Percentiles rank a stretch among this genome's conserved stretches.
These are phyloP conservation scores for Coriolopsis trogii DNA, from an alignment of 1,284 basidiomycete genomes.

Conservation along the genomic window DNA sequence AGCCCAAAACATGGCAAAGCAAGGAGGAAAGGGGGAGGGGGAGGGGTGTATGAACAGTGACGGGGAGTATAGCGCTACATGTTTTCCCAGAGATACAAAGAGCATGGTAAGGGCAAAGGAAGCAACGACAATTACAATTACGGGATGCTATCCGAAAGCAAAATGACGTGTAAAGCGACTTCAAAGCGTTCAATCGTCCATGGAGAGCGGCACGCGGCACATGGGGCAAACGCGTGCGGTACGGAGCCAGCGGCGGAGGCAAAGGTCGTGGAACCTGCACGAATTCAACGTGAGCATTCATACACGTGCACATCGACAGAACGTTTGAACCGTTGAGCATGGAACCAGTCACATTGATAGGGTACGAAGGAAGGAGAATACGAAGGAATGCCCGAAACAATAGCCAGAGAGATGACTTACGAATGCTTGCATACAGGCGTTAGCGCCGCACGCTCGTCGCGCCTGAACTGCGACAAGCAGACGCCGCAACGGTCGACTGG, in stretches of 20 bases:
- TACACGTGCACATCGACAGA: background rate
- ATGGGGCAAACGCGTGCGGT: conserved; percentile 56
- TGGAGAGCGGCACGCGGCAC: conserved; percentile 37
- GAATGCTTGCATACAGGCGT: conserved; percentile 72
- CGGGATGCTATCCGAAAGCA: background rate
- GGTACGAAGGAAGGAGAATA: background rate
- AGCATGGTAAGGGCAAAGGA: background rate
- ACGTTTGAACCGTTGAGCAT: background rate
- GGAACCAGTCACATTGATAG: background rate
- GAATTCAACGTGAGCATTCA: background rate
- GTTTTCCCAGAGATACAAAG: conserved; percentile 8
- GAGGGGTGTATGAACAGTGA: no score
- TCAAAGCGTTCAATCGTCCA: conserved; percentile 20
- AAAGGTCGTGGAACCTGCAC: conserved; percentile 56
- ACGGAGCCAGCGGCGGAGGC: conserved; percentile 57
- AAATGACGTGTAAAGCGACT: background rate
- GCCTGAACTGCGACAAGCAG: conserved; percentile 78
- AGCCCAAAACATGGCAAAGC: no score
- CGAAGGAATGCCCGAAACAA: no score
- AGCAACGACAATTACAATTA: background rate
- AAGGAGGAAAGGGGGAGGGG: no score
- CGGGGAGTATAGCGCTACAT: conserved; percentile 9
- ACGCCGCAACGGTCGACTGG: conserved; percentile 80
- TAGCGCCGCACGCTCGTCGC: conserved; percentile 57
- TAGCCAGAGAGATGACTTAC: conserved; percentile 42